Evolutionary conservation across 1,139 yeast genomes (phyloP).

Genomic region (Taphrina deformans): DNA sequence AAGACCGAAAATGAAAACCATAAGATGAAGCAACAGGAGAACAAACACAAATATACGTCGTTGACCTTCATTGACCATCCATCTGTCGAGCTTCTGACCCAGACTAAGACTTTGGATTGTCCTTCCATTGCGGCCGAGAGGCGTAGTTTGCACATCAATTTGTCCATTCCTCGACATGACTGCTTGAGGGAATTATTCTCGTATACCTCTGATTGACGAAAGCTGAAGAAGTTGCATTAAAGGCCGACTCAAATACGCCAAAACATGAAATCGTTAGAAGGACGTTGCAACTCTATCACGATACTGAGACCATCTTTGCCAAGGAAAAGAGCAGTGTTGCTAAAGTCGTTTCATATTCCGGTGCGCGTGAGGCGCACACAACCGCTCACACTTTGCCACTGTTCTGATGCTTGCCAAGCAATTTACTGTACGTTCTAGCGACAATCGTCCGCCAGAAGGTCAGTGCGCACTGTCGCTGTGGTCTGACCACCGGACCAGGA

Average conservation of each 20-base stretch:
- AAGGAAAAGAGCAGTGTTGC: neutral
- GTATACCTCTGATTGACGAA: neutral
- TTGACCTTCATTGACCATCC: constrained; percentile 34
- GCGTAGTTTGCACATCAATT: neutral
- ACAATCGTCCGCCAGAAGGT: neutral
- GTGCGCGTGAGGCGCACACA: neutral
- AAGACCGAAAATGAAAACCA: constrained; percentile 27
- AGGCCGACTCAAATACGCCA: neutral
- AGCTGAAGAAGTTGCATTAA: neutral
- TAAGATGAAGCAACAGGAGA: constrained; percentile 19
- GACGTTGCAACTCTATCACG: neutral
- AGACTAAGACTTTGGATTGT: constrained; percentile 1
- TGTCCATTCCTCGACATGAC: neutral
- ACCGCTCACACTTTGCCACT: neutral
- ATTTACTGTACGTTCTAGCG: neutral
- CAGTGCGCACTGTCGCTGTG: neutral
- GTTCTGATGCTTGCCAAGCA: neutral
- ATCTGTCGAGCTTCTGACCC: constrained; percentile 28
- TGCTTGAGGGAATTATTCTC: neutral
- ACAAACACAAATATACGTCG: constrained; percentile 11
- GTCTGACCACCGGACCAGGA: neutral
- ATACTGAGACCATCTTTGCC: constrained; percentile 3
- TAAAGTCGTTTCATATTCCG: neutral
- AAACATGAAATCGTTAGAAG: neutral
- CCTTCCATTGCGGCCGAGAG: neutral